Evolutionary conservation across 2,329 filamentous ascomycete genomes (phyloP).

Genomic region (Colletotrichum trifolii): DNA sequence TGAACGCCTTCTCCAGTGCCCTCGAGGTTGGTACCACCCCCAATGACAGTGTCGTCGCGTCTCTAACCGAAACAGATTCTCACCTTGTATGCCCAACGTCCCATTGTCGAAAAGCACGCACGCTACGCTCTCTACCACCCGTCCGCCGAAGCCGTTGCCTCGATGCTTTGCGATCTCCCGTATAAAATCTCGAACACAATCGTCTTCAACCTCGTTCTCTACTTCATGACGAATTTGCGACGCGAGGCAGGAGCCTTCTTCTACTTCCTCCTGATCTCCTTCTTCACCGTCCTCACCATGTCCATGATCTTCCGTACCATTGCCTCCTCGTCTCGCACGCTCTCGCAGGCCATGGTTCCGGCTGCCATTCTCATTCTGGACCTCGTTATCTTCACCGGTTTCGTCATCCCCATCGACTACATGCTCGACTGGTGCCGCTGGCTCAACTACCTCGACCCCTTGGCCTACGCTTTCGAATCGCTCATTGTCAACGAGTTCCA

Average conservation of each 20-base stretch:
- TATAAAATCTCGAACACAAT: slow-evolving; percentile 82
- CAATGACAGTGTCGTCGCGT: slow-evolving; percentile 33
- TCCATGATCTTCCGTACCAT: slow-evolving; percentile 89
- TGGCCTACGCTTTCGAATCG: slow-evolving; percentile 83
- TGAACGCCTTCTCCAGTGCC: slow-evolving; percentile 85
- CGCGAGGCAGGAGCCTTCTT: slow-evolving; percentile 83
- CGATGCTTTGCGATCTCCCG: slow-evolving; percentile 87
- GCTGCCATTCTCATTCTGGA: slow-evolving; percentile 71
- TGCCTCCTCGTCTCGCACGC: slow-evolving; percentile 78
- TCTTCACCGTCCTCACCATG: slow-evolving; percentile 80
- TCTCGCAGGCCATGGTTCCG: slow-evolving; percentile 72
- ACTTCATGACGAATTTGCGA: slow-evolving; percentile 88
- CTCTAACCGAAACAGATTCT: slow-evolving; percentile 67
- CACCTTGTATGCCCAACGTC: slow-evolving; percentile 87
- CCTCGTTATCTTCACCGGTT: slow-evolving; percentile 77
- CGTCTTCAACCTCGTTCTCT: slow-evolving; percentile 82
- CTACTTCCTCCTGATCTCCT: slow-evolving; percentile 83
- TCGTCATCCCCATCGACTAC: slow-evolving; percentile 72
- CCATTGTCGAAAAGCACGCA: slow-evolving; percentile 90
- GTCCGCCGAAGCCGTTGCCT: slow-evolving; percentile 86
- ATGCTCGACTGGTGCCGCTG: slow-evolving; percentile 86
- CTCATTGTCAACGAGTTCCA: slow-evolving; percentile 88
- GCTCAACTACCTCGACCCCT: slow-evolving; percentile 84
- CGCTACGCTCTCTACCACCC: slow-evolving; percentile 92
- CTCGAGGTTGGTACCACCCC: slow-evolving; percentile 67